Evolutionary conservation across 768 basidiomycete species (phyloP).

Genomic region (Crassisporium funariophilum): DNA sequence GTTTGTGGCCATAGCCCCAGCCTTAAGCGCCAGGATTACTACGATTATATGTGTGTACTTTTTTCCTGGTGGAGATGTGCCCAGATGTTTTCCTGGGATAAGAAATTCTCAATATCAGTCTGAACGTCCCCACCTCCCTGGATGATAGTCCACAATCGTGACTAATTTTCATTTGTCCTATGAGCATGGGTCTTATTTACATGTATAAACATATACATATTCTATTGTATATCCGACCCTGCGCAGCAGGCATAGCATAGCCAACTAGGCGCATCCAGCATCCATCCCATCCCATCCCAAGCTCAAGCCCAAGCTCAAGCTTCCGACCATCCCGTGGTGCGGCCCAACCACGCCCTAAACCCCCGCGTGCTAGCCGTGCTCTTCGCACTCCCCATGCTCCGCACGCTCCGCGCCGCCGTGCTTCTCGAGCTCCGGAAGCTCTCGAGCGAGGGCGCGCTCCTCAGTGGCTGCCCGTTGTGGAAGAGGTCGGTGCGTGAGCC

Average conservation of each 20-base stretch:
- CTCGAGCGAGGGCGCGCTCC: constrained; percentile 45
- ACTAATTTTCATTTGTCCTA: not conserved
- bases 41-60: too few relatives aligned
- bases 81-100: too few relatives aligned
- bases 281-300: too few relatives aligned
- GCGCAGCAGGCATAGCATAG: not conserved
- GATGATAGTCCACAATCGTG: too few relatives aligned
- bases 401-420: constrained; percentile 42
- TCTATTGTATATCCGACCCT: not conserved
- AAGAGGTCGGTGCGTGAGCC: constrained; percentile 12
- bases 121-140: too few relatives aligned
- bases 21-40: too few relatives aligned
- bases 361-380: constrained; percentile 41
- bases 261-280: too few relatives aligned
- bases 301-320: too few relatives aligned
- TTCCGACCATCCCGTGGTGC: constrained; percentile 25
- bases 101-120: too few relatives aligned
- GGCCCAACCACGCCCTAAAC: constrained; percentile 44
- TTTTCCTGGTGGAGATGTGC: too few relatives aligned
- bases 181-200: not conserved
- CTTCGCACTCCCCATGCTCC: constrained; percentile 45
- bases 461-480: constrained; percentile 23
- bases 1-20: too few relatives aligned
- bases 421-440: constrained; percentile 47
- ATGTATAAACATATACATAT: not conserved